Base-by-base conservation (phyloP, 345 rosid genomes). In the Moringa oleifera region DNA sequence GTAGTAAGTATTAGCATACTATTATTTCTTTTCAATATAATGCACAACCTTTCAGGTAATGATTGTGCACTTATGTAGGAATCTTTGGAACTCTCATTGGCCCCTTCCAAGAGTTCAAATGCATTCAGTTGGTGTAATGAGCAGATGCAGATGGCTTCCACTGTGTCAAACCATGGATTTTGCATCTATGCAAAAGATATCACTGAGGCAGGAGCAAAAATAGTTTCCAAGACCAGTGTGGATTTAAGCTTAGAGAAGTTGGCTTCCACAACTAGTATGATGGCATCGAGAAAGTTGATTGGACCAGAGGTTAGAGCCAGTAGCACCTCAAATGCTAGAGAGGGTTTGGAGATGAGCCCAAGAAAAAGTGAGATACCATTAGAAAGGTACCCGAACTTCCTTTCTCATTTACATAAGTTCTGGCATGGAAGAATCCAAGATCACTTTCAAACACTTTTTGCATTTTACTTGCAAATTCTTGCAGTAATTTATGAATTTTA, bases 151-250 rank as follows among this genome's bases (percentile, higher is more conserved):
- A 83, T 90, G 85, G 61, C 77, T 61, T 81, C 90, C 64, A 53
- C 72, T 20, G 67, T 85, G 68, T 70, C 75, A 53, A 76, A 75
- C 64, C 81, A 80, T 73, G 92, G 92, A 16, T 86, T 94, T 77
- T 67, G 79, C 71, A 70, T 70, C 46, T 77, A 65, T 36, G 72
- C 85, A 67, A 83, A 80, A 70, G 84, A 78, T 23, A 71, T 81
- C 63, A 76, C 79, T 51, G 52, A 74, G 62, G 50, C 63, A 54
- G 79, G 74, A 52, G 64, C 61, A 23, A 69, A 65, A 17, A 68
- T 73, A 33, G 77, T 61, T 57, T 57, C 66, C 49, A 52, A 69
- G 20, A 62, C 51, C 47, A 66, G 24, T 53, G 64, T 63, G 25
- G 70, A 73, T 74, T 79, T 80, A 62, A 58, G 65, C 19, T 21